phyloP scores from a whole-genome alignment of 306 rosid species.

The Mucuna pruriens region DNA sequence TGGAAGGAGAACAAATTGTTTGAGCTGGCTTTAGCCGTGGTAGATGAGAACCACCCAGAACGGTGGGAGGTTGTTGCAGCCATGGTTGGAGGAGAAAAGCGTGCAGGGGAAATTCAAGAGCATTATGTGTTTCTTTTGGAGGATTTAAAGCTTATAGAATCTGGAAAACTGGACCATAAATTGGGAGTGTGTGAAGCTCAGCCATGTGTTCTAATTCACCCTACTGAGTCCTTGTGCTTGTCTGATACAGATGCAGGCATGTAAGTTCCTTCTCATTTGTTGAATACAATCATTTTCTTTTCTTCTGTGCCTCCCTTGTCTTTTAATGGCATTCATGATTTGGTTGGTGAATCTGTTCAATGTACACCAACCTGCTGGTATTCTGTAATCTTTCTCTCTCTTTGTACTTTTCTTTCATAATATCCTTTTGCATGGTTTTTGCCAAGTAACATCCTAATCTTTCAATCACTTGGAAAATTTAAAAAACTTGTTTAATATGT shows the following conservation, averaged over 20 bases:
- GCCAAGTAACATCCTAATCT: background rate
- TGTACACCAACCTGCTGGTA: background rate
- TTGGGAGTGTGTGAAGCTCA: conserved; percentile 38
- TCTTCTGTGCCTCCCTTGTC: background rate
- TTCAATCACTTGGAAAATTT: background rate
- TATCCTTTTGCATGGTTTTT: background rate
- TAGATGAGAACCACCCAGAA: conserved; percentile 70
- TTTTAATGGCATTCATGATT: background rate
- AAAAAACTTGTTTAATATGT: background rate
- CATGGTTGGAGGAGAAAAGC: conserved; percentile 70
- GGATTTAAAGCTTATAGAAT: conserved; percentile 75
- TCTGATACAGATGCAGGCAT: conserved; percentile 37
- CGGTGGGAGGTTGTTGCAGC: conserved; percentile 70
- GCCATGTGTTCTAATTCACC: conserved; percentile 43
- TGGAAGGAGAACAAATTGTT: conserved; percentile 87
- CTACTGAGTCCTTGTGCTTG: conserved; percentile 39
- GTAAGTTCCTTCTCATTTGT: conserved; percentile 26
- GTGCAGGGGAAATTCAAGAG: conserved; percentile 63
- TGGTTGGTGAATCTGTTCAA: background rate
- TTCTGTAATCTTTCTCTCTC: background rate
- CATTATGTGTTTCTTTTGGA: conserved; percentile 70
- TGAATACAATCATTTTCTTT: background rate
- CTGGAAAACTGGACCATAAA: conserved; percentile 67
- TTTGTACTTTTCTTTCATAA: background rate
- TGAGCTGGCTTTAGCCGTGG: conserved; percentile 75